A percentile compares a stretch with the other conserved stretches of the same genome.
Evolutionary conservation across 148 eudicot genomes (phyloP).

Genomic region (Silene latifolia): DNA sequence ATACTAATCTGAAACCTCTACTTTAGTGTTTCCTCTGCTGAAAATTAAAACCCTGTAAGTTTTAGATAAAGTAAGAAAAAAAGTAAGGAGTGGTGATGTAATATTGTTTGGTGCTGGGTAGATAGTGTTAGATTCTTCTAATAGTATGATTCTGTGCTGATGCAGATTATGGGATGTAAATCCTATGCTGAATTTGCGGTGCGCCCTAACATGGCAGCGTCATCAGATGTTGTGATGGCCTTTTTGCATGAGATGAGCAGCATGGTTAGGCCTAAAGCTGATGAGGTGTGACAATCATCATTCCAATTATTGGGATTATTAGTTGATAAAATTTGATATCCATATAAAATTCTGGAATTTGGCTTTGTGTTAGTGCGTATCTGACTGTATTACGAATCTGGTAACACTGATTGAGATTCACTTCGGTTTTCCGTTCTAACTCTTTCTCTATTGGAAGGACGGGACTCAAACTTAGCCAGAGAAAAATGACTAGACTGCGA

Average conservation of each 20-base stretch:
- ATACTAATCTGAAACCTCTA: not conserved
- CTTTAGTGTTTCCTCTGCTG: not conserved
- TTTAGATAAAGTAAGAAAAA: not conserved
- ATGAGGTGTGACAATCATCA: conserved; percentile 47
- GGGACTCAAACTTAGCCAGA: not conserved
- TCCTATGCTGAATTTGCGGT: conserved; percentile 77
- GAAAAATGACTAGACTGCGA: not conserved
- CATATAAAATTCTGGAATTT: not conserved
- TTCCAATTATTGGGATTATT: too few species aligned
- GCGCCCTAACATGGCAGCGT: conserved; percentile 71
- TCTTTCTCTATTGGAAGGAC: too few species aligned
- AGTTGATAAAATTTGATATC: not conserved
- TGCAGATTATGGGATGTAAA: conserved; percentile 73
- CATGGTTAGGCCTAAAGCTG: conserved; percentile 72
- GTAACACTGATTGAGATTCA: too few species aligned
- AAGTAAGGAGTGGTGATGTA: not conserved
- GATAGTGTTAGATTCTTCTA: not conserved
- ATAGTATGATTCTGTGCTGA: conserved; percentile 12
- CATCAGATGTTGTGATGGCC: conserved; percentile 69
- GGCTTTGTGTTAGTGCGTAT: not conserved
- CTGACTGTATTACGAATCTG: too few species aligned
- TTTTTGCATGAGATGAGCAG: conserved; percentile 82
- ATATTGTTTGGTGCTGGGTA: not conserved
- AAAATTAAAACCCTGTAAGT: not conserved
- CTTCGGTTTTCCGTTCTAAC: too few species aligned